Evolutionary conservation across 169 alveolate genomes (phyloP).

Genomic region (Plasmodium fragile): DNA sequence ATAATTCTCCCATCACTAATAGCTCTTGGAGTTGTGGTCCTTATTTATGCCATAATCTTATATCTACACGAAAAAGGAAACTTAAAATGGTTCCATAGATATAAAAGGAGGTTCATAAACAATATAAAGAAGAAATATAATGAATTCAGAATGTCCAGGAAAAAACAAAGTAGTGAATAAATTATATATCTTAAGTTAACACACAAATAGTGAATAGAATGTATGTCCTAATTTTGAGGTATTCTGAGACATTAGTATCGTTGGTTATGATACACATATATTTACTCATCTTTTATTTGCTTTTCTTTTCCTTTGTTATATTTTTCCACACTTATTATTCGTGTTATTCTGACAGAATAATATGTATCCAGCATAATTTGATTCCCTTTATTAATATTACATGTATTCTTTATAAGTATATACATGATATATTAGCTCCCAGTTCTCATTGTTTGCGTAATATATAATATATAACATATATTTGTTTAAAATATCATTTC

Average conservation of each 20-base stretch:
- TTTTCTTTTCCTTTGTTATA: neutral
- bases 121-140: neutral
- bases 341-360: neutral
- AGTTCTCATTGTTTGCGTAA: neutral
- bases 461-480: neutral
- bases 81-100: neutral
- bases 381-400: neutral
- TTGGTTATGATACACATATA: neutral
- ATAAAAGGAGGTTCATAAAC: neutral
- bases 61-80: conserved; percentile 4
- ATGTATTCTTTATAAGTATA: neutral
- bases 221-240: neutral
- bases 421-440: neutral
- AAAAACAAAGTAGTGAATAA: neutral
- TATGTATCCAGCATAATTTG: neutral
- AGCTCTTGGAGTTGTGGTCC: neutral
- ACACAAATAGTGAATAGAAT: neutral
- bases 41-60: neutral
- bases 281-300: neutral
- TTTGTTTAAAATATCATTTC: neutral
- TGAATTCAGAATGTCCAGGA: neutral
- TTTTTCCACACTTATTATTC: neutral
- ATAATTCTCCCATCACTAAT: neutral
- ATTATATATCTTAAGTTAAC: neutral
- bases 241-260: neutral